Evolutionary conservation across 331 rosid species (phyloP).

Genomic region (Pyracantha coccinea): DNA sequence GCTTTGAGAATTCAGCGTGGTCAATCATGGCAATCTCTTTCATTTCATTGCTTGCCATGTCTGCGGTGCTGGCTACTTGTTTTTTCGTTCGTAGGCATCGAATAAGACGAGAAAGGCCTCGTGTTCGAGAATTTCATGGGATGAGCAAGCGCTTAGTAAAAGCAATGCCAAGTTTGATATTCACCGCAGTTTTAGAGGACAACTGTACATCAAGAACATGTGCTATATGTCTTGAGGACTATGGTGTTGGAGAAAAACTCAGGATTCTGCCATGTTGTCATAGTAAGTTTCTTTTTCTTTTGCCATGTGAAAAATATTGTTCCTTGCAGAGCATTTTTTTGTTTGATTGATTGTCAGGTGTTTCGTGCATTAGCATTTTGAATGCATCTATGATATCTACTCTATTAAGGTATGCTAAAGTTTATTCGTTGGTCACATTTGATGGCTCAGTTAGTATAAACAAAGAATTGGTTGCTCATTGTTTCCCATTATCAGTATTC

Average conservation of each 20-base stretch:
- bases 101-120: slow-evolving; percentile 76
- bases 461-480: not conserved
- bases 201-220: slow-evolving; percentile 85
- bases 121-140: slow-evolving; percentile 84
- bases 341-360: not conserved
- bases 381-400: not conserved
- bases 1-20: slow-evolving; percentile 98
- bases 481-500: not conserved
- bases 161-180: slow-evolving; percentile 96
- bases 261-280: slow-evolving; percentile 90
- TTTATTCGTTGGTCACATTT: not conserved
- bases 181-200: slow-evolving; percentile 86
- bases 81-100: slow-evolving; percentile 95
- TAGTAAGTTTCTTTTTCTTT: slow-evolving; percentile 50
- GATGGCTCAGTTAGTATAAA: not conserved
- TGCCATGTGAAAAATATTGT: not conserved
- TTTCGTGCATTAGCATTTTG: not conserved
- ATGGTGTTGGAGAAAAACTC: slow-evolving; percentile 84
- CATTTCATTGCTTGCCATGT: slow-evolving; percentile 95
- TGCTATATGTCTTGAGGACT: slow-evolving; percentile 99
- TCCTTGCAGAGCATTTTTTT: not conserved
- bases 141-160: slow-evolving; percentile 93
- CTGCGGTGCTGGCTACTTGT: slow-evolving; percentile 96
- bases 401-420: not conserved
- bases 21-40: slow-evolving; percentile 98